A percentile compares a stretch with the other conserved stretches of the same genome.
phyloP scores from a whole-genome alignment of 768 basidiomycete species.

The Trametes elegans region DNA sequence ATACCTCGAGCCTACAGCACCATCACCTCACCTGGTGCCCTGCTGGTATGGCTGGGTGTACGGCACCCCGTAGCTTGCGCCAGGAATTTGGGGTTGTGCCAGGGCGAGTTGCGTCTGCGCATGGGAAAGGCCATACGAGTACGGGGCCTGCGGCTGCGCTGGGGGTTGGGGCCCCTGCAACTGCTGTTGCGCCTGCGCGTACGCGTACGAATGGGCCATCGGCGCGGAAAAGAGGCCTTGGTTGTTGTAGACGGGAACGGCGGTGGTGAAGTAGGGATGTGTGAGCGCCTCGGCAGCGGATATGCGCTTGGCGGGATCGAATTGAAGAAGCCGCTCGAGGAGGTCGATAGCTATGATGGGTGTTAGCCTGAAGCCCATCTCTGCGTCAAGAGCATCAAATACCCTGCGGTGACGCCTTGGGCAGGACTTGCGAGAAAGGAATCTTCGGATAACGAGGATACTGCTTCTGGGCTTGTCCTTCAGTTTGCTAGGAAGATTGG shows the following conservation, averaged over 20 bases:
- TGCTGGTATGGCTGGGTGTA: conserved; percentile 7
- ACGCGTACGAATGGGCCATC: conserved; percentile 37
- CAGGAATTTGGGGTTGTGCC: conserved; percentile 16
- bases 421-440: conserved; percentile 75
- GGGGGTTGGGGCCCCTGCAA: conserved; percentile 37
- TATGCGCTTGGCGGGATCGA: conserved; percentile 90
- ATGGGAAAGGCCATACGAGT: conserved; percentile 12
- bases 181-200: conserved; percentile 48
- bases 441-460: conserved; percentile 88
- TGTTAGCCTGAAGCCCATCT: background rate
- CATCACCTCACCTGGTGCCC: background rate
- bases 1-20: background rate
- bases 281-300: conserved; percentile 88
- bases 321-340: conserved; percentile 91
- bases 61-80: conserved; percentile 14
- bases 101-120: conserved; percentile 11
- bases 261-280: conserved; percentile 83
- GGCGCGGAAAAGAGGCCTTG: conserved; percentile 70
- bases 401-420: conserved; percentile 87
- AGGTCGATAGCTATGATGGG: conserved; percentile 72
- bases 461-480: conserved; percentile 79
- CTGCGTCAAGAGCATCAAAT: conserved; percentile 5
- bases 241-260: conserved; percentile 55
- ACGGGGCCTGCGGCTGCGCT: conserved; percentile 36
- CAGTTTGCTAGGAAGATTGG: conserved; percentile 35